Conservation (phyloP, 768 basidiomycete species). For the Podaxis rugospora region DNA sequence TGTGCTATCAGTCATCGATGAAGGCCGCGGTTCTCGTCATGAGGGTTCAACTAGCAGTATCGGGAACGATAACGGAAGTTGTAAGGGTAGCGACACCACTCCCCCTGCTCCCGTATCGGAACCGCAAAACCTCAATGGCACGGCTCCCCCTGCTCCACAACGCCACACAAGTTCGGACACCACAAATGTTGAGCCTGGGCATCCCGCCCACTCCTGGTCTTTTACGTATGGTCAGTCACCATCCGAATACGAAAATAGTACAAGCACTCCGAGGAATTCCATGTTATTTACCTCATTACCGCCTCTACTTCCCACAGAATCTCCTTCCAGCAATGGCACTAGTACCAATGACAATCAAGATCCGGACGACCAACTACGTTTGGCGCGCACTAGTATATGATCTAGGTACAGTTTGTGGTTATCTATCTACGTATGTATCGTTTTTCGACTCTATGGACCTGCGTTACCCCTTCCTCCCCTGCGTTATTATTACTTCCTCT, state of each 20-base stretch:
- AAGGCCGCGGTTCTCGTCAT: conserved; percentile 25
- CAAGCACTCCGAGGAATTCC: conserved; percentile 24
- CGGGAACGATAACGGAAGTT: not conserved
- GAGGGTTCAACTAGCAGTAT: not conserved
- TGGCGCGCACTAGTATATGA: conserved; percentile 11
- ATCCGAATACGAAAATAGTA: conserved; percentile 18
- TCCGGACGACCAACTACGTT: conserved; percentile 19
- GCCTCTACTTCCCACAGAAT: conserved; percentile 23
- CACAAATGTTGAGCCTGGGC: not conserved
- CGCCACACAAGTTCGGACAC: conserved; percentile 26
- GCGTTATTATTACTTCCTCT: not conserved
- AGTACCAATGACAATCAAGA: conserved; percentile 19
- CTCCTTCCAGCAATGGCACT: conserved; percentile 15
- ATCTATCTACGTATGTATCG: conserved; percentile 13
- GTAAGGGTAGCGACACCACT: not conserved
- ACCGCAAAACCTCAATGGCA: conserved; percentile 15
- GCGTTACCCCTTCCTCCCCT: not conserved
- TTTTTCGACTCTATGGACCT: conserved; percentile 14
- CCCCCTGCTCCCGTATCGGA: conserved; percentile 18
- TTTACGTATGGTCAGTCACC: conserved; percentile 36
- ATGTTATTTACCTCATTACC: conserved; percentile 23
- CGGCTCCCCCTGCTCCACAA: conserved; percentile 19
- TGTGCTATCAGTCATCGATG: conserved; percentile 71
- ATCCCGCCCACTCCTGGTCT: conserved; percentile 27
- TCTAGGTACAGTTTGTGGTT: conserved; percentile 13